Conservation (phyloP, 2,329 filamentous ascomycete species). For the Tolypocladium inflatum region DNA sequence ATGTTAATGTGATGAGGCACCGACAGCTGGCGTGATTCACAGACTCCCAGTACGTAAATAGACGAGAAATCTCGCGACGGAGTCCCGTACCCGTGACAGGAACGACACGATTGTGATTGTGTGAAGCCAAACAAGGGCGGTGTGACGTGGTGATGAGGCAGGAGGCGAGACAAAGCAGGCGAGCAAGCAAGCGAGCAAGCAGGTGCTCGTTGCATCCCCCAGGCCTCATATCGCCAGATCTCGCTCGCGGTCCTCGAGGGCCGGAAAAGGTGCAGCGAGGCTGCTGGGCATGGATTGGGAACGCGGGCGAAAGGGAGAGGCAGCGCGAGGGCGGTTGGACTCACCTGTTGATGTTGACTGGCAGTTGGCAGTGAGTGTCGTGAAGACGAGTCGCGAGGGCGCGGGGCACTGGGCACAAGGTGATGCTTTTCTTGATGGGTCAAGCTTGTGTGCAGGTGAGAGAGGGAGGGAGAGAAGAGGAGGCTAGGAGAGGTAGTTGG, state of each 20-base stretch:
- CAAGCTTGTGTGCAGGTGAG: neutral
- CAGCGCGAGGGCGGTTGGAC: neutral
- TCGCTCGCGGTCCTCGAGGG: neutral
- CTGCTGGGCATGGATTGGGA: neutral
- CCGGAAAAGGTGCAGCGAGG: neutral
- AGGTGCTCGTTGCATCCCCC: neutral
- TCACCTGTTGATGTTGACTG: neutral
- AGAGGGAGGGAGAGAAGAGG: neutral
- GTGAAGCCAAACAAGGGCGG: neutral
- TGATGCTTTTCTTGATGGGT: neutral
- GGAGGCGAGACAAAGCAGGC: neutral
- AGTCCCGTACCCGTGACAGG: neutral
- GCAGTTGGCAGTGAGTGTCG: neutral
- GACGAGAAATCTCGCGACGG: neutral
- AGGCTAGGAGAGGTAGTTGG: constrained; percentile 2
- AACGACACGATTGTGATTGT: neutral
- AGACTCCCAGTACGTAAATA: neutral
- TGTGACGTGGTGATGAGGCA: neutral
- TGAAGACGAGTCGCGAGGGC: neutral
- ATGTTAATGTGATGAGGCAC: neutral
- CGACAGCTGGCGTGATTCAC: neutral
- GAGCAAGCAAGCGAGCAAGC: neutral
- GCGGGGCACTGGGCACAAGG: neutral
- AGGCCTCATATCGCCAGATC: neutral
- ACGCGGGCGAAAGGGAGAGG: neutral